These are phyloP conservation scores for Silene vulgaris DNA, from an alignment of 179 eudicot genomes.

Conservation along the genomic window DNA sequence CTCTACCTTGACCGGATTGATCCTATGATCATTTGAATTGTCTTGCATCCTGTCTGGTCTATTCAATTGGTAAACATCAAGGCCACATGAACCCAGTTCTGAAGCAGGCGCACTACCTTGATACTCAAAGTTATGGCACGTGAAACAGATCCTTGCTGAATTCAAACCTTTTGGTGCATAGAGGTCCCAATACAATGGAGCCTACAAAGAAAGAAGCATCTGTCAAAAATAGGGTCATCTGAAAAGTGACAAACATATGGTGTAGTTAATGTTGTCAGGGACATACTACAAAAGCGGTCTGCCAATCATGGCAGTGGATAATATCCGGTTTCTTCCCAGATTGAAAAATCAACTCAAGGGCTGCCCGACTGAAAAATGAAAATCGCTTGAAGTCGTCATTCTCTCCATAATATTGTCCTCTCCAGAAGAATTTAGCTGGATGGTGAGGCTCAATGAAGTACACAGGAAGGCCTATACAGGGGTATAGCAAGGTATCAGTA, in stretches of 20 bases:
- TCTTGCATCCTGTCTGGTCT: slow-evolving; percentile 98
- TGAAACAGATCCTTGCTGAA: slow-evolving; percentile 93
- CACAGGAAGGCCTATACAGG: slow-evolving; percentile 81
- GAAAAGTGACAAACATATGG: neutral
- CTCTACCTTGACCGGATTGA: slow-evolving; percentile 83
- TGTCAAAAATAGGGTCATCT: slow-evolving; percentile 1
- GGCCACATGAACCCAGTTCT: slow-evolving; percentile 90
- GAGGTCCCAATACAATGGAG: slow-evolving; percentile 96
- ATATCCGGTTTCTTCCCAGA: slow-evolving; percentile 93
- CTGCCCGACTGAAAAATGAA: slow-evolving; percentile 92
- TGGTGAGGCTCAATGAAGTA: slow-evolving; percentile 95
- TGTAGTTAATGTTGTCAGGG: slow-evolving; percentile 2
- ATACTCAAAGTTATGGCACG: slow-evolving; percentile 97
- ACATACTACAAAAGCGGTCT: slow-evolving; percentile 91
- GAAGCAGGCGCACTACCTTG: slow-evolving; percentile 87
- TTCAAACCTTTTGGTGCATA: slow-evolving; percentile 82
- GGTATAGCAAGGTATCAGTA: slow-evolving; percentile 5
- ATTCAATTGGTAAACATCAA: slow-evolving; percentile 75
- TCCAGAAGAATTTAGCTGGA: slow-evolving; percentile 86
- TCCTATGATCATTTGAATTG: slow-evolving; percentile 57
- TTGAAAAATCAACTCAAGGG: slow-evolving; percentile 81
- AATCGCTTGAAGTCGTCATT: slow-evolving; percentile 88
- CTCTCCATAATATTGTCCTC: slow-evolving; percentile 90
- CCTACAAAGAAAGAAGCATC: slow-evolving; percentile 36
- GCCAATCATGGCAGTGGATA: slow-evolving; percentile 99